These are phyloP conservation scores for Paspalum notatum DNA, from an alignment of 176 grass and related monocot genomes.

Conservation along the genomic window DNA sequence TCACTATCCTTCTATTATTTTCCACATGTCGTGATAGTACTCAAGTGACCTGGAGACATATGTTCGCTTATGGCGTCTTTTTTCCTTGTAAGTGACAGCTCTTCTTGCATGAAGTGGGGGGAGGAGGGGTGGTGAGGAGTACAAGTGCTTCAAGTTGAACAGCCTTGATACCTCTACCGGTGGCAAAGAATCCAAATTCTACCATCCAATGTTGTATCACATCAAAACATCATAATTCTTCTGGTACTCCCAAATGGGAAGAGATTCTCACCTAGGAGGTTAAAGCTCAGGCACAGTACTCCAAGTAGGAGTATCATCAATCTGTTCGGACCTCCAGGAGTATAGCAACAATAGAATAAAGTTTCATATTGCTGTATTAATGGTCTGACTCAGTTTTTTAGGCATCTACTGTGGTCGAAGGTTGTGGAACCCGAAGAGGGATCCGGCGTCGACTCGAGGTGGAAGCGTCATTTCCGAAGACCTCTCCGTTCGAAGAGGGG, in stretches of 20 bases:
- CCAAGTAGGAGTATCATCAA: neutral
- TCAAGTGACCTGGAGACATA: neutral
- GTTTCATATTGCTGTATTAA: too few species aligned
- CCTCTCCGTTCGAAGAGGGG: too few species aligned
- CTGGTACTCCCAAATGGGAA: neutral
- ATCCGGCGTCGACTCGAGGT: too few species aligned
- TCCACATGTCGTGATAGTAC: neutral
- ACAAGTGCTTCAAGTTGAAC: neutral
- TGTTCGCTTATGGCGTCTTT: neutral
- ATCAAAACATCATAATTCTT: neutral
- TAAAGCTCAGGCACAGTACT: constrained; percentile 6
- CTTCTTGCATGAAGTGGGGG: neutral
- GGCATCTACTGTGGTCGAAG: too few species aligned
- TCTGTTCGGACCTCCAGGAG: neutral
- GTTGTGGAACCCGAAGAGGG: too few species aligned
- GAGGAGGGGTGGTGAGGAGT: too few species aligned
- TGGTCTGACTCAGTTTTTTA: too few species aligned
- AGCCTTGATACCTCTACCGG: neutral
- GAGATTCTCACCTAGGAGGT: constrained; percentile 27
- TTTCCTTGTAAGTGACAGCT: neutral
- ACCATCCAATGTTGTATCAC: neutral
- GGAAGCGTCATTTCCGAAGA: too few species aligned
- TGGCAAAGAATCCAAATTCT: neutral
- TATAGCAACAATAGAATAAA: neutral
- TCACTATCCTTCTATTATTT: neutral